phyloP scores from a whole-genome alignment of 2,329 filamentous ascomycete species.

The Curvularia verruculosa region DNA sequence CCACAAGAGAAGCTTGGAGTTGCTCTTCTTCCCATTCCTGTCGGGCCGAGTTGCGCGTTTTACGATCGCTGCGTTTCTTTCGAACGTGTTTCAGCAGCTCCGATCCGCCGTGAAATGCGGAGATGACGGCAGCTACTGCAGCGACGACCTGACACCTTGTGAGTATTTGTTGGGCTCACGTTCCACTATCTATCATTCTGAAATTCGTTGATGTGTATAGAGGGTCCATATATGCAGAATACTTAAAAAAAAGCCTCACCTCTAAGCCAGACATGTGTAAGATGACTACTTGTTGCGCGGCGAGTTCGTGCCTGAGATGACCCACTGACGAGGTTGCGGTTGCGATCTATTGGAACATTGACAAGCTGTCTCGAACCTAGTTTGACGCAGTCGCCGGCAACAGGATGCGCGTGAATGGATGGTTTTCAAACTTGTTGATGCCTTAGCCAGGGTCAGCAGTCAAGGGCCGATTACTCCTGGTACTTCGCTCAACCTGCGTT shows the following conservation, averaged over 20 bases:
- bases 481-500: neutral
- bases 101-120: conserved; percentile 51
- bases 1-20: conserved; percentile 48
- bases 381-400: neutral
- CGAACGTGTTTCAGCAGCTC: conserved; percentile 47
- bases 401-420: neutral
- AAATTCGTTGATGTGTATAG: neutral
- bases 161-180: neutral
- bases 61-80: conserved; percentile 41
- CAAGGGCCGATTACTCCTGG: neutral
- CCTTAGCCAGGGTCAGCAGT: neutral
- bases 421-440: neutral
- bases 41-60: conserved; percentile 31
- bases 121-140: conserved; percentile 52
- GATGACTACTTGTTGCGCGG: neutral
- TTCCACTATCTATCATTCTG: neutral
- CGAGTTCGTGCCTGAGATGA: neutral
- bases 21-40: conserved; percentile 47
- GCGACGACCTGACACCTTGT: conserved; percentile 42
- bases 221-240: too few species aligned
- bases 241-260: conserved; percentile 26
- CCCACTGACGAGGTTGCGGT: neutral
- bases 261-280: conserved; percentile 36
- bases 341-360: conserved; percentile 3
- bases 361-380: neutral